These are phyloP conservation scores for Glycine soja DNA, from an alignment of 306 rosid genomes.

Conservation along the genomic window DNA sequence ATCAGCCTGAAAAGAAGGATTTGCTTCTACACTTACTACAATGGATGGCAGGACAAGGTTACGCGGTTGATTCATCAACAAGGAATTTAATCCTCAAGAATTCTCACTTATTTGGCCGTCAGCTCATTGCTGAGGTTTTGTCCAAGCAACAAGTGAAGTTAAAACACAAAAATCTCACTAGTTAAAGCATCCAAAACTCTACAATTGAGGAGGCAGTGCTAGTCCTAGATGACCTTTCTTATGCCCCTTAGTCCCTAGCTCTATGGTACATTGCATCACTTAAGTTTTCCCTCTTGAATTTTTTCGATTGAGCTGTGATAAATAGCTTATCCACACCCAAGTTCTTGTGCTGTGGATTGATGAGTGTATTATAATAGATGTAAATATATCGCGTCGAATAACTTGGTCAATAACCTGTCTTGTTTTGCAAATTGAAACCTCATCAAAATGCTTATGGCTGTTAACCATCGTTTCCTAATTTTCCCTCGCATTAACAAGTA, in stretches of 20 bases:
- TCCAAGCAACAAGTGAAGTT: constrained; percentile 73
- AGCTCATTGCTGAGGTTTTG: constrained; percentile 76
- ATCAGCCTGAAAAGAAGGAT: constrained; percentile 82
- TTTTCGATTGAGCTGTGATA: not conserved
- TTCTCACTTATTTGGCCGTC: constrained; percentile 89
- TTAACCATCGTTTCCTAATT: not conserved
- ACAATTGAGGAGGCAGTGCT: constrained; percentile 1
- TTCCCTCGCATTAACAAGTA: not conserved
- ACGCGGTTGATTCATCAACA: constrained; percentile 71
- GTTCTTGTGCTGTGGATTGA: not conserved
- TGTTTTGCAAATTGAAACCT: constrained; percentile 22
- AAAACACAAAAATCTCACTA: constrained; percentile 44
- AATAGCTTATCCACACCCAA: constrained; percentile 13
- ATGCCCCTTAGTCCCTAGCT: not conserved
- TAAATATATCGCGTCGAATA: constrained; percentile 25
- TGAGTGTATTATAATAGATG: constrained; percentile 34
- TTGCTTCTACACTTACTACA: constrained; percentile 75
- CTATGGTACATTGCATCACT: not conserved
- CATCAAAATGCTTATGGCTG: not conserved
- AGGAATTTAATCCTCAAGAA: constrained; percentile 86
- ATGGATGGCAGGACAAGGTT: constrained; percentile 96
- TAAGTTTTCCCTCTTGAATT: no score
- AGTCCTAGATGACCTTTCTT: constrained; percentile 12
- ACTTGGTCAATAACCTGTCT: constrained; percentile 24
- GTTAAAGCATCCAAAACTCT: constrained; percentile 41